Evolutionary conservation across 2,329 filamentous ascomycete genomes (phyloP), one percentile per base, ranked within the genome.

Genomic region (Sphaerulina vaccinii): DNA sequence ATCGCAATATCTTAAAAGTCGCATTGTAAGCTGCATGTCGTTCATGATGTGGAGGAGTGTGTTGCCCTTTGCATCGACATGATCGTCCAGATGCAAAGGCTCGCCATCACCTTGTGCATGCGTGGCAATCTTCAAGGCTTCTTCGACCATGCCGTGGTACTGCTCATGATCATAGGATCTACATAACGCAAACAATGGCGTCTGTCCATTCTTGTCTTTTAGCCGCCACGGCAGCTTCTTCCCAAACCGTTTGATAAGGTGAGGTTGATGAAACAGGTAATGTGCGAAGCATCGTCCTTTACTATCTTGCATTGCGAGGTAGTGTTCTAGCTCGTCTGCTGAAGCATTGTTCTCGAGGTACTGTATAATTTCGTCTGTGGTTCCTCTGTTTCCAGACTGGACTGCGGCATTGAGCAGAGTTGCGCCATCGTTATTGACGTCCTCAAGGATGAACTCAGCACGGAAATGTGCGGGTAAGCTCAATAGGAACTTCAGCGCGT

Each of bases 11-110:
- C 87, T 81, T 29, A 99, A 75, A 35, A 97, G 86, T 54, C 82
- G 81, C 48, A 84, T 67, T 1, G 89, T 88, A 41, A 97, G 78
- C 49, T 84, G 80, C 7, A 88, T 80, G 64, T 97, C 90, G 61
- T 92, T 95, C 62, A 96, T 86, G 62, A 99, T 92, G 68, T 99
- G 93, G n/a, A 99, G 75, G 22, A 99, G 75, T 2, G 91, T 96
- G 63, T 99, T 99, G 23, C 92, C 91, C 68, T 95, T 97, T 53
- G 75, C 80, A 68, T 99, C 93, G 8, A 96, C 82, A 68, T 99
- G 93, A 57, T 96, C 88, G 62, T 97, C 91, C 1, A 99, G 71
- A 67, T 96, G 91, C 19, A 99, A 76, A n/a, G 85, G 83, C 66
- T 85, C 79, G 1, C 82, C 83, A 65, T 97, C 91, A 2, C 79